Evolutionary conservation across 371 early-diverging fungal species (phyloP).

Genomic region (Mucor irregularis): DNA sequence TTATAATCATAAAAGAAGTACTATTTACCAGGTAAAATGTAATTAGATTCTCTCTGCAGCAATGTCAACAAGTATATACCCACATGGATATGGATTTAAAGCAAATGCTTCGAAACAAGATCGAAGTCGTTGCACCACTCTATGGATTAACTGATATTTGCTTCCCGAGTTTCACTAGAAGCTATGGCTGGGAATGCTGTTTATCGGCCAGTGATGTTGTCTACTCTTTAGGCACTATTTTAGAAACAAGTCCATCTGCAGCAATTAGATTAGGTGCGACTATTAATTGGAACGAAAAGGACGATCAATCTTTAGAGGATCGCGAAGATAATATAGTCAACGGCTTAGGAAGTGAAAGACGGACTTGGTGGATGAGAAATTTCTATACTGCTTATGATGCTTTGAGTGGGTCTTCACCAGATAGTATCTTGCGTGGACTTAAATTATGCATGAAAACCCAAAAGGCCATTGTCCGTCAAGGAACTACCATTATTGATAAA

Average conservation of each 20-base stretch:
- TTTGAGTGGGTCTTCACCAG: constrained; percentile 52
- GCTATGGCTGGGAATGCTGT: constrained; percentile 74
- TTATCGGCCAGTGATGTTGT: constrained; percentile 85
- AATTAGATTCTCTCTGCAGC: constrained; percentile 64
- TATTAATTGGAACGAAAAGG: constrained; percentile 19
- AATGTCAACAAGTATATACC: constrained; percentile 70
- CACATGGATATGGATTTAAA: constrained; percentile 84
- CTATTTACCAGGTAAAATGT: background rate
- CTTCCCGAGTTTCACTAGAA: constrained; percentile 80
- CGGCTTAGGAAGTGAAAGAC: constrained; percentile 23
- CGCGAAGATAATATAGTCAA: background rate
- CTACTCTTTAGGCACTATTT: constrained; percentile 73
- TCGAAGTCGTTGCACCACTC: constrained; percentile 71
- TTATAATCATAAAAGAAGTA: background rate
- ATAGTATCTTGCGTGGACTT: constrained; percentile 67
- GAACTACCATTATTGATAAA: constrained; percentile 75
- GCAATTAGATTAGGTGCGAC: constrained; percentile 38
- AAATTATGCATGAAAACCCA: constrained; percentile 75
- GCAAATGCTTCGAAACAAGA: constrained; percentile 58
- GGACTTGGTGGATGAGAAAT: constrained; percentile 68
- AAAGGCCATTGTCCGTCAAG: constrained; percentile 72
- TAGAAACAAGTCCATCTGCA: constrained; percentile 62
- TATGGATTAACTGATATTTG: constrained; percentile 78
- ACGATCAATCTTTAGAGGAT: constrained; percentile 14
- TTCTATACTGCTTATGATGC: constrained; percentile 91